Base-by-base conservation (phyloP, 2,329 filamentous ascomycete species). In the Botrytis cinerea region DNA sequence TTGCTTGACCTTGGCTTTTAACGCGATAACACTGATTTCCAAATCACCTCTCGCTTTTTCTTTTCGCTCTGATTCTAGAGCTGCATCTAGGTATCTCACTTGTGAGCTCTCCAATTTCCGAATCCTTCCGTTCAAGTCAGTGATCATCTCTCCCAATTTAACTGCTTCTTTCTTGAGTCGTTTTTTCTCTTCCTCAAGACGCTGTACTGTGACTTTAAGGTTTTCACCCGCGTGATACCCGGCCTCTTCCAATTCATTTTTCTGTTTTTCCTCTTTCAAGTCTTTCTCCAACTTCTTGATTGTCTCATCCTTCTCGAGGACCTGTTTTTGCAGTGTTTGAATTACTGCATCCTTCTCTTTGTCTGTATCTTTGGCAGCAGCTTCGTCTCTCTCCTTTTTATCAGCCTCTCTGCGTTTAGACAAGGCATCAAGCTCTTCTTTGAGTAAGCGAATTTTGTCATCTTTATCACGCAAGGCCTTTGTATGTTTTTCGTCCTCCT, bases 31-130 rank as follows among this genome's bases (percentile, higher is more conserved):
- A 20, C 18, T 8, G 6, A 5, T 14, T 25, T 16, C 25, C 16
- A 40, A 14, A 5, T 28, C 0, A 4, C 4, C 1, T 28, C n/a
- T 45, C 25, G 10, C 20, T 1, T 57, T 9, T 57, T 1, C 14
- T 28, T 2, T 7, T 14, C 0, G 5, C 51, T 57, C 14, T 32
- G 4, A 2, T 1, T 1, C 12, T n/a, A 28, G 6, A 25, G 9
- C 35, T 1, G n/a, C 64, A 14, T 28, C 14, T 9, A 67, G 8
- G 14, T 40, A 1, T 28, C 18, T 18, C 25, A 10, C 3, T 5
- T 40, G 25, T 43, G 35, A 40, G 35, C 12, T n/a, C 25, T 62
- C 60, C 60, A 62, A n/a, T 4, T 0, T 7, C 16, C 7, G 22
- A 20, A 18, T 16, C 14, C 10, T 40, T 2, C n/a, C 2, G 1